phyloP scores from a whole-genome alignment of 2,329 filamentous ascomycete genomes.

The Emydomyces testavorans region DNA sequence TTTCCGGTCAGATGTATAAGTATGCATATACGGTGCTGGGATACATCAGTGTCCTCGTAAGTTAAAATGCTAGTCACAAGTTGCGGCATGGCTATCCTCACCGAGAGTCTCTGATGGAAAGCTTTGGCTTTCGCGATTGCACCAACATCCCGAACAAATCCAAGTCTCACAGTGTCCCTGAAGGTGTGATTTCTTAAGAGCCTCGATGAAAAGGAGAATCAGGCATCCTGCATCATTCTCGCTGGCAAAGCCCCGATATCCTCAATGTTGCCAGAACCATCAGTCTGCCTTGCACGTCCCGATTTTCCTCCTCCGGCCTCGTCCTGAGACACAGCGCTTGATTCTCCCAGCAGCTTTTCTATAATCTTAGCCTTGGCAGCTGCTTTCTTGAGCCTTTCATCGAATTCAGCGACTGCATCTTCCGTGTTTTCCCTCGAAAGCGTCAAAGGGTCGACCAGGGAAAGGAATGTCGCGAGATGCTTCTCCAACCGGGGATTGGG shows the following conservation, averaged over 20 bases:
- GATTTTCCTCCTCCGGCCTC: background rate
- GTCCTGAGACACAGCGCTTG: slow-evolving; percentile 16
- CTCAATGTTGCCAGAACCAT: slow-evolving; percentile 38
- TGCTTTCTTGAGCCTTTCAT: slow-evolving; percentile 75
- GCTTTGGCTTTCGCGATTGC: too few relatives aligned
- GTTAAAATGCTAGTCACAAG: too few relatives aligned
- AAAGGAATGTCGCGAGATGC: slow-evolving; percentile 63
- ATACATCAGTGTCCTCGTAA: too few relatives aligned
- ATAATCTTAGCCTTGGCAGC: slow-evolving; percentile 76
- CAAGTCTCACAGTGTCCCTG: too few relatives aligned
- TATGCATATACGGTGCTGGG: too few relatives aligned
- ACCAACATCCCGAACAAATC: too few relatives aligned
- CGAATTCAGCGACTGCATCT: slow-evolving; percentile 80
- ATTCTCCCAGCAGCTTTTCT: slow-evolving; percentile 53
- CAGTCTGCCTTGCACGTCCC: slow-evolving; percentile 19
- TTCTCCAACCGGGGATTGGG: slow-evolving; percentile 52
- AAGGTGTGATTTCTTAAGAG: too few relatives aligned
- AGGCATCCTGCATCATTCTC: slow-evolving; percentile 19
- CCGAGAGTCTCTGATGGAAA: too few relatives aligned
- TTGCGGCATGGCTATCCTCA: too few relatives aligned
- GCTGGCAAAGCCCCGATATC: slow-evolving; percentile 35
- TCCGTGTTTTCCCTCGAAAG: slow-evolving; percentile 74
- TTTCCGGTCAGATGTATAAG: too few relatives aligned
- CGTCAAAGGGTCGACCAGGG: slow-evolving; percentile 65
- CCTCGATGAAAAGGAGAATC: background rate